These are phyloP conservation scores for Aspergillus persii DNA, from an alignment of 2,329 filamentous ascomycete species.

Conservation along the genomic window DNA sequence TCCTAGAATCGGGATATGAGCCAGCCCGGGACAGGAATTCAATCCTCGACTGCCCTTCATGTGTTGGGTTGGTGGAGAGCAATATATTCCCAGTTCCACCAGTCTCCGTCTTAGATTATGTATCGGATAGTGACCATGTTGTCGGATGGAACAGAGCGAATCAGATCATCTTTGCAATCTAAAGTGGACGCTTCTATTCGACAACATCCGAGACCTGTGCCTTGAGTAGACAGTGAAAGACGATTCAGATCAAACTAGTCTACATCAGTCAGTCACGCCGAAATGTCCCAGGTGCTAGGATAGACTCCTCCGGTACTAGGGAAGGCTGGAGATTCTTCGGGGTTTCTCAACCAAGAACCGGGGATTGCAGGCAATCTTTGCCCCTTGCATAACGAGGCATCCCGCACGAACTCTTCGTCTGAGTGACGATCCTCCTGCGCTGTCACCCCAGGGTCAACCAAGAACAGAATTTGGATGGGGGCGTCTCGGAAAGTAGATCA, in stretches of 20 bases:
- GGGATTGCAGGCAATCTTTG: background rate
- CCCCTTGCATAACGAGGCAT: background rate
- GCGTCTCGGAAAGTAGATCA: background rate
- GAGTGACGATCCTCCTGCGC: background rate
- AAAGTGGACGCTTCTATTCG: background rate
- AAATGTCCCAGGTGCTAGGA: background rate
- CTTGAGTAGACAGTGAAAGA: background rate
- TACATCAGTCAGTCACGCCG: background rate
- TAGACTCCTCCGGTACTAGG: background rate
- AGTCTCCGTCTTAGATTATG: background rate
- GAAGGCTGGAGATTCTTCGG: background rate
- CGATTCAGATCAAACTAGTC: background rate
- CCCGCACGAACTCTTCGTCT: background rate
- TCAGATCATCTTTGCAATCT: background rate
- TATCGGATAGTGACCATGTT: background rate
- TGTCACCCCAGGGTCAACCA: background rate
- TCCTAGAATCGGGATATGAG: background rate
- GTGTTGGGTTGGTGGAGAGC: background rate
- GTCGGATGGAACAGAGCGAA: background rate
- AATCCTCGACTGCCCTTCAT: background rate
- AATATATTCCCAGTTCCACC: background rate
- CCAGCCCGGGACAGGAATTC: no score
- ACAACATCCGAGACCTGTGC: background rate
- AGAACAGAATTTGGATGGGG: background rate
- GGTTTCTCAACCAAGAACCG: background rate